Conservation (phyloP, 441 rosid species). For the Capsella rubella region DNA sequence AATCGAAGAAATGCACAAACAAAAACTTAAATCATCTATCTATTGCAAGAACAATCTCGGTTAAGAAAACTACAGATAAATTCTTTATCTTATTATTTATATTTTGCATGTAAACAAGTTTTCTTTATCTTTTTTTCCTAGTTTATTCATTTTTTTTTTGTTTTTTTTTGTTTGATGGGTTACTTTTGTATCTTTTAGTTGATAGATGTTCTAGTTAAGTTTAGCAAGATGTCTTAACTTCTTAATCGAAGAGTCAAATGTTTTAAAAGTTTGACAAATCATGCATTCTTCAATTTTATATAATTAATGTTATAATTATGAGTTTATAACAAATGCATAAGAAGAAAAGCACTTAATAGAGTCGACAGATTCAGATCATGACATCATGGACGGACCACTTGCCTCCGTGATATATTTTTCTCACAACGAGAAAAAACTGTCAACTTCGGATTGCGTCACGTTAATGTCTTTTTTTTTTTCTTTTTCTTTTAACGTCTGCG, state of each 20-base stretch:
- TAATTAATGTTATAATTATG: not conserved
- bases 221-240: too few relatives aligned
- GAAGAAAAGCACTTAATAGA: not conserved
- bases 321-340: not conserved
- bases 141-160: too few relatives aligned
- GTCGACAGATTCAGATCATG: conserved; percentile 26
- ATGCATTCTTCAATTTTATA: too few relatives aligned
- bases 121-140: too few relatives aligned
- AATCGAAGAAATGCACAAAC: not conserved
- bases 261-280: too few relatives aligned
- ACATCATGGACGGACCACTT: conserved; percentile 4
- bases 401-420: not conserved
- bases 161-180: too few relatives aligned
- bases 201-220: too few relatives aligned
- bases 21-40: not conserved
- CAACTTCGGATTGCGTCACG: conserved; percentile 36
- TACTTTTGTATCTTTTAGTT: too few relatives aligned
- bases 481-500: conserved; percentile 15
- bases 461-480: not conserved
- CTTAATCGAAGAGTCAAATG: too few relatives aligned
- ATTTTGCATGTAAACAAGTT: too few relatives aligned
- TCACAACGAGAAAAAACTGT: conserved; percentile 9
- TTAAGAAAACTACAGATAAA: not conserved
- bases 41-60: not conserved
- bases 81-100: not conserved